Evolutionary conservation across 2,329 filamentous ascomycete genomes (phyloP), one percentile per base, ranked within the genome.

Genomic region (Madurella mycetomatis): DNA sequence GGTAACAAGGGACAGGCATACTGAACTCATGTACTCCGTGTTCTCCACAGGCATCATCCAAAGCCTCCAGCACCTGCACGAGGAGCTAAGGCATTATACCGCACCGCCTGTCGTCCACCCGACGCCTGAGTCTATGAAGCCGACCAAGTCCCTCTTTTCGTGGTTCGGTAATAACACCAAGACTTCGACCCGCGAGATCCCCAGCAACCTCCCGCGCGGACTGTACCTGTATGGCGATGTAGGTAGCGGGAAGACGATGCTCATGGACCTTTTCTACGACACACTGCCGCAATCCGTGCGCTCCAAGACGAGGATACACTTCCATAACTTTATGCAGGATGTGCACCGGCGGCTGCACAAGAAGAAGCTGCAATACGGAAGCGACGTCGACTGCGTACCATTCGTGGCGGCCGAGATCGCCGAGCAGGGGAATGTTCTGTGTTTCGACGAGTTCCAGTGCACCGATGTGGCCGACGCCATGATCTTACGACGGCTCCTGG

Each of bases 311-410:
- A 82, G 94, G 46, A 96, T 99, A 66, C 94, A 99, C 75, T 99
- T 99, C 73, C 91, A 97, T 76, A 96, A 96, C 70, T 99, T 99
- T 76, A 99, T 99, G 94, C 94, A 97, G 71, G 89, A 95, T 70
- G 87, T 97, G 47, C 94, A 99, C 74, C 90, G 87, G 70, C 82
- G 92, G 57, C 76, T 97, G 65, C 94, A 97, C 75, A 84, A 84
- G 67, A 86, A 95, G 73, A 96, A 96, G 76, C 87, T 94, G 81
- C 76, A 85, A 64, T 83, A 95, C 69, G 94, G 94, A 31, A 91
- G 85, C 67, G 91, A 96, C 63, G 81, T 96, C 40, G 94, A 99
- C 70, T 90, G 84, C 0, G 82, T 97, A 43, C 92, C 92, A 0
- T 94, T 95, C 67, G 87, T 97, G 16, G 92, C 92, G 2, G 94